phyloP scores from a whole-genome alignment of 345 rosid species.

The Citrus inodora region DNA sequence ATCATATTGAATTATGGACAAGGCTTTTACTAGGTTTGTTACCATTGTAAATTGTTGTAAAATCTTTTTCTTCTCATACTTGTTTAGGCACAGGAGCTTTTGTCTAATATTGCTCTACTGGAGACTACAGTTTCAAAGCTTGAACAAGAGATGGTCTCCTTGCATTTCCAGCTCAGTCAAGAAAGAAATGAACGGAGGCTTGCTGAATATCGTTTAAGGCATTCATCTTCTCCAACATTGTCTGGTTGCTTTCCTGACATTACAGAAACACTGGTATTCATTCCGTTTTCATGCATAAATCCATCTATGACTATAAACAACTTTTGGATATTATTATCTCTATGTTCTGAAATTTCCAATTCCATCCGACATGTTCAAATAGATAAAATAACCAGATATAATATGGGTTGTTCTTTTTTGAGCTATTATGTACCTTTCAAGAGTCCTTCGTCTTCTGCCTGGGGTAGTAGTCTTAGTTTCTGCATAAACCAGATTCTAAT shows the following conservation, averaged over 20 bases:
- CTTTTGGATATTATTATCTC: background rate
- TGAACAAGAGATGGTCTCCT: constrained; percentile 72
- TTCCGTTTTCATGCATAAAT: background rate
- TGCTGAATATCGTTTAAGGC: constrained; percentile 70
- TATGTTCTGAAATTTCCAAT: background rate
- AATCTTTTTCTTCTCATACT: constrained; percentile 14
- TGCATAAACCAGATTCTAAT: background rate
- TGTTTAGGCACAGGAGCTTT: constrained; percentile 68
- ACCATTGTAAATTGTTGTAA: constrained; percentile 23
- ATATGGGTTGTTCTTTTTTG: background rate
- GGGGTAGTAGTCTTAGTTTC: background rate
- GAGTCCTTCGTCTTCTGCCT: background rate
- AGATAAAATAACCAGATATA: background rate
- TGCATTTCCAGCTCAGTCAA: constrained; percentile 92
- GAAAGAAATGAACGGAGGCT: constrained; percentile 85
- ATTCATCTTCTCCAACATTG: constrained; percentile 48
- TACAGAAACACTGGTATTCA: constrained; percentile 24
- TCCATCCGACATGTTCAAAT: background rate
- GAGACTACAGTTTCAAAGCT: constrained; percentile 71
- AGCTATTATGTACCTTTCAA: background rate
- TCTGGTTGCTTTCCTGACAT: constrained; percentile 26
- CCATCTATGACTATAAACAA: background rate
- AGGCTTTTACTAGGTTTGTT: background rate
- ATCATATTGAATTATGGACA: background rate
- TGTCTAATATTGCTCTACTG: constrained; percentile 58